Base-by-base conservation (phyloP, 345 rosid species). In the Gossypium mustelinum region DNA sequence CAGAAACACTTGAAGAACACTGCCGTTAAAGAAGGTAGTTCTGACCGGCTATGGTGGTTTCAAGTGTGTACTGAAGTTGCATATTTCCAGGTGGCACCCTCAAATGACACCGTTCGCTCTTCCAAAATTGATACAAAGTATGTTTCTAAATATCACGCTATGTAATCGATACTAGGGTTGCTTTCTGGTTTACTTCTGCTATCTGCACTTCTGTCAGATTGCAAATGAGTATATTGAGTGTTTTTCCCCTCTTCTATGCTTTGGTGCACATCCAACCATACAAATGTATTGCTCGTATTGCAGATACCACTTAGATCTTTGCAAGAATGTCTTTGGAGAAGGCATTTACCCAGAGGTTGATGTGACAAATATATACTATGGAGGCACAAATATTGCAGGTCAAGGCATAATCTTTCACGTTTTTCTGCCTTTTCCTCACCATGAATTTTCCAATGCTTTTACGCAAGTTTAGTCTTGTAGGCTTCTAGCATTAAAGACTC, bases 61-160 rank as follows among this genome's bases (percentile, higher is more conserved):
- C 98, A 92, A 85, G 94, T 88, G 77, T 94, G 97, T 78, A 89
- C 94, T 61, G 94, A 94, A 84, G 87, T 94, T 71, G 97, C 94
- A 11, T 94, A 86, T 81, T 94, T 92, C 73, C 97, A 94, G 76
- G 97, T 92, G 78, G 97, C 98, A 39, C 97, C 97, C 41, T 56
- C 87, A 74, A 88, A 90, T 84, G 93, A 92, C 75, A 92, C 93
- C 63, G 63, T 94, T 64, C 97, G 97, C 76, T 94, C 97, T 44
- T 84, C 92, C 67, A 90, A 82, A 89, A 84, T 94, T 76, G 89
- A 92, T 79, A 79, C 90, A 75, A 79, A 85, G 98, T 84, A 80
- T 57, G 88, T 25, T 20, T 55, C 66, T 59, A 34, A 17, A 74
- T 41, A 44, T 13, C 22, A 56, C 2, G 25, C 75, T 61, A 25